Base-by-base conservation (phyloP, 495 filamentous ascomycete genomes). In the Articulospora tetracladia region DNA sequence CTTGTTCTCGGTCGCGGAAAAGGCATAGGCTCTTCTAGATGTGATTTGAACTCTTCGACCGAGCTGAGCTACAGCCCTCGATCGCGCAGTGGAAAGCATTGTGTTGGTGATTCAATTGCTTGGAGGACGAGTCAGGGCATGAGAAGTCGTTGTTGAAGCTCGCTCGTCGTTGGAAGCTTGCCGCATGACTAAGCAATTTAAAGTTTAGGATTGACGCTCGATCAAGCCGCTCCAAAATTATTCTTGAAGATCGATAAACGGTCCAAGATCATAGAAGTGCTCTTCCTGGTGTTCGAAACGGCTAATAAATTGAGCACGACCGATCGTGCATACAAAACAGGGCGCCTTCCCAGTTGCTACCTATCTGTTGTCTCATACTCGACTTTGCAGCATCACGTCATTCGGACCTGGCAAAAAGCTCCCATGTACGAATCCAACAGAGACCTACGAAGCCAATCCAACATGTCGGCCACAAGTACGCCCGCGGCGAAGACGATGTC, bases 401-500 rank as follows among this genome's bases (percentile, higher is more conserved):
- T 13, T 32, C 6, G 30, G 30, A 32, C 30, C 13, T 32, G 30
- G 30, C 30, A 32, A 13, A 32, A 32, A 32, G 4, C 30, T 32
- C 30, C 13, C 30, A n/a, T n/a, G n/a, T 32, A 32, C 30, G 30
- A 32, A 32, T 13, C 30, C 6, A 32, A 32, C 30, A 32, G 39
- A 44, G 39, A 44, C n/a, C 10, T 19, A 44, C 39, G n/a, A 44
- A n/a, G n/a, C n/a, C 51, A 55, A 47, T 59, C 51, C 63, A 65
- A 53, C 15, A 66, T 69, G 61, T 61, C 55, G 7, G 36, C 46
- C 23, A 48, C 56, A 36, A 53, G 60, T 23, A 59, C 48, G 24
- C 59, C 60, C 46, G 53, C 36, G 53, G 78, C 78, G 72, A 70
- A 95, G 75, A 77, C 77, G 11, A 94, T 96, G 89, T 97, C 93